phyloP scores from a whole-genome alignment of 108 stramenopile species.

The Halocafeteria seosinensis region DNA sequence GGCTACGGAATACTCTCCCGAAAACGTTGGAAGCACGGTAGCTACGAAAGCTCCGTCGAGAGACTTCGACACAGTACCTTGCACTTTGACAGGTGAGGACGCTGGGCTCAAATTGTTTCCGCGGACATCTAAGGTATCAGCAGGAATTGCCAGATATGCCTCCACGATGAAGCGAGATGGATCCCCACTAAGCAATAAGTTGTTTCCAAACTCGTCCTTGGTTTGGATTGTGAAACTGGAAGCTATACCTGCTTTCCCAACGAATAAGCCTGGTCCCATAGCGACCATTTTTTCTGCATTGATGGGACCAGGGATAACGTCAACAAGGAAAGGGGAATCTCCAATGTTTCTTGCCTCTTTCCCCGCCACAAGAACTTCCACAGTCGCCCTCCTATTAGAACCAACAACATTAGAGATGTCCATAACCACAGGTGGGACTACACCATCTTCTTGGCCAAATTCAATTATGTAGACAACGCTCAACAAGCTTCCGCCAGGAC shows the following conservation, averaged over 20 bases:
- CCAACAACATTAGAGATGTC: slow-evolving; percentile 23
- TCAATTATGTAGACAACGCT: background rate
- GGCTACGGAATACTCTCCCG: too few species aligned
- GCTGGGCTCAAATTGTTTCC: too few species aligned
- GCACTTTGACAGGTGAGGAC: too few species aligned
- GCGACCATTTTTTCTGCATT: slow-evolving; percentile 33
- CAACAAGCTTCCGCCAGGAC: too few species aligned
- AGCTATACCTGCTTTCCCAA: slow-evolving; percentile 34
- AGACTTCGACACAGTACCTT: too few species aligned
- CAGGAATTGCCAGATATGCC: too few species aligned
- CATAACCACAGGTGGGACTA: slow-evolving; percentile 16
- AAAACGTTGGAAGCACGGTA: too few species aligned
- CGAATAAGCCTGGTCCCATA: slow-evolving; percentile 40
- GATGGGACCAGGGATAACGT: slow-evolving; percentile 31
- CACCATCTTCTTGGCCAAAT: slow-evolving; percentile 2
- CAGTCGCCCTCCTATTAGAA: slow-evolving; percentile 18
- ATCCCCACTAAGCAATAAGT: slow-evolving; percentile 24
- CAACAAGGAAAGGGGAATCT: slow-evolving; percentile 37
- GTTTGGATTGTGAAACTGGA: slow-evolving; percentile 43
- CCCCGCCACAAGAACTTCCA: slow-evolving; percentile 23
- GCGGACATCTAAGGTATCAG: too few species aligned
- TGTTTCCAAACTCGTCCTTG: slow-evolving; percentile 52
- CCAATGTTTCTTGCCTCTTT: slow-evolving; percentile 20
- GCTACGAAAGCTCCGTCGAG: too few species aligned
- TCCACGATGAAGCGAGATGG: background rate